Evolutionary conservation across 1,139 yeast species (phyloP).

Genomic region (Ogataea hybrid): DNA sequence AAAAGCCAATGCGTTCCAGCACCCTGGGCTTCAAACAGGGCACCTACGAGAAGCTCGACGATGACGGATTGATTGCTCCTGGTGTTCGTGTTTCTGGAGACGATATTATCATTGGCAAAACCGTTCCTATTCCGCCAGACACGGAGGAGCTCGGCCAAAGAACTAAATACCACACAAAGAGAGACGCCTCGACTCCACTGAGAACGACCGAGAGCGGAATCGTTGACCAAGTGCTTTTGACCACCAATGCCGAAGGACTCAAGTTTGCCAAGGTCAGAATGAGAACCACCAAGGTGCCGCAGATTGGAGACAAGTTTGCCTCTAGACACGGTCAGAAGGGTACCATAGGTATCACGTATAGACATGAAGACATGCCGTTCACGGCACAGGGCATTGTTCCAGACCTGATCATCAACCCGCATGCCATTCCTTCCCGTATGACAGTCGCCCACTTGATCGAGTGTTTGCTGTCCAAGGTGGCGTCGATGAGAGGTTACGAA

Average conservation of each 20-base stretch:
- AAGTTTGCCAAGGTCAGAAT: conserved; percentile 96
- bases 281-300: conserved; percentile 98
- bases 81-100: conserved; percentile 99
- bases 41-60: conserved; percentile 95
- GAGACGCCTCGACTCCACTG: conserved; percentile 97
- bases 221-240: conserved; percentile 93
- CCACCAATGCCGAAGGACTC: conserved; percentile 97
- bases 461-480: conserved; percentile 93
- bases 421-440: conserved; percentile 99
- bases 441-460: conserved; percentile 99
- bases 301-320: conserved; percentile 98
- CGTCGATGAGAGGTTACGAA: conserved; percentile 91
- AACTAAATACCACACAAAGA: conserved; percentile 95
- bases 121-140: conserved; percentile 98
- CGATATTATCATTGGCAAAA: conserved; percentile 96
- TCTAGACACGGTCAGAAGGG: conserved; percentile 99
- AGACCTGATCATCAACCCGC: conserved; percentile 95
- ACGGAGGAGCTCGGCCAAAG: conserved; percentile 98
- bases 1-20: conserved; percentile 91
- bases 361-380: conserved; percentile 99
- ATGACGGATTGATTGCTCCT: conserved; percentile 96
- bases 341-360: conserved; percentile 98
- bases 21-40: conserved; percentile 96
- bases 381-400: conserved; percentile 97
- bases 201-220: conserved; percentile 98